Evolutionary conservation across 2,329 filamentous ascomycete genomes (phyloP), one percentile per base, ranked within the genome.

Genomic region (Aciculosporium take): DNA sequence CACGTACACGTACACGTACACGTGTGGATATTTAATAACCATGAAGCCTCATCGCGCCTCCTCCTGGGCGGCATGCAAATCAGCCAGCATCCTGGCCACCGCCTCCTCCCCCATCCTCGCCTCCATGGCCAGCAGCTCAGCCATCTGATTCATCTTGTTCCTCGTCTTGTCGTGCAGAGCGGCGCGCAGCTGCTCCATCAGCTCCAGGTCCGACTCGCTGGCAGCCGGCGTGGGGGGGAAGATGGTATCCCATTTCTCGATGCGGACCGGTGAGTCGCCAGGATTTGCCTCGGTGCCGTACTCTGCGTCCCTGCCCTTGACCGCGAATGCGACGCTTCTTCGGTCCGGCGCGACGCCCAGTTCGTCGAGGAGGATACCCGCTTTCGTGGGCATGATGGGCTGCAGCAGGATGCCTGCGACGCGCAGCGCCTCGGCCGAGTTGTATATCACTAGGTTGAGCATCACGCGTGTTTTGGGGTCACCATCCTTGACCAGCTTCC

Each of bases 331-430:
- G 45, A 86, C 72, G 0, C 66, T 72, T 43, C 89, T 71, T 40
- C 72, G 73, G 8, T 72, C 67, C 7, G 65, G 56, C 3, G 66
- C 62, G 4, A 98, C 87, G 1, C 83, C 81, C 7, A 98, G 65
- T 53, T 81, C 72, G 56, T 94, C 81, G 1, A 98, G 71, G 25
- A 95, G 61, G 49, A 75, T 65, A 9, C 63, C 61, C 36, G 85
- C 74, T 59, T 93, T 94, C 31, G 65, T 68, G 0, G 91, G 91
- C 72, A 98, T 94, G 54, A 88, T 84, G 1, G 91, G 87, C 59
- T 94, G 88, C 34, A 98, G 65, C 36, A 96, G 66, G 50, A 98
- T 94, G 12, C 80, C 85, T 1, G 71, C 67, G 20, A 95, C 75
- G 29, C 91, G 81, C 36, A 95, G 58, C 4, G 81, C 74, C 61